Percentiles rank a stretch among this genome's conserved stretches.
Conservation (phyloP, 2,329 filamentous ascomycete species). For the Aureobasidium zeae region DNA sequence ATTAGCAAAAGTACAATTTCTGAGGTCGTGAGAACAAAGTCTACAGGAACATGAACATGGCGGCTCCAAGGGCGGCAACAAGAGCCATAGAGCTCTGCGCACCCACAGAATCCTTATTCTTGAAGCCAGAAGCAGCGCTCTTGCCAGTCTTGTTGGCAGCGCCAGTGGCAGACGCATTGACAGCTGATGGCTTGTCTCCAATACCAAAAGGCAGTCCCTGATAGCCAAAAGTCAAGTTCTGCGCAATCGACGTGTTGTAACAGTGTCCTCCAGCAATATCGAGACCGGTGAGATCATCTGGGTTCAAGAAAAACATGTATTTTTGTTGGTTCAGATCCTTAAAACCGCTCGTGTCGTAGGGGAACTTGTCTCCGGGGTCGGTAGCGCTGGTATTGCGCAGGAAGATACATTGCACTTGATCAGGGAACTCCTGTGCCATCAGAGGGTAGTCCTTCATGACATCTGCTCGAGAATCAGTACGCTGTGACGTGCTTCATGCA, state of each 20-base stretch:
- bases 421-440: conserved; percentile 56
- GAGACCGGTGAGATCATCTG: conserved; percentile 57
- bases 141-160: conserved; percentile 17
- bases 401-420: conserved; percentile 68
- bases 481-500: not conserved
- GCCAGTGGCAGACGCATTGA: conserved; percentile 19
- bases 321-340: conserved; percentile 52
- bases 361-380: conserved; percentile 57
- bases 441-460: conserved; percentile 35
- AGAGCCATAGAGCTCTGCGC: conserved; percentile 13
- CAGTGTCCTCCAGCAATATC: conserved; percentile 62
- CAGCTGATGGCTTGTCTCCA: conserved; percentile 8
- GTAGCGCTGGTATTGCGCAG: conserved; percentile 65
- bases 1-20: no score
- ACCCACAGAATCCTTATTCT: conserved; percentile 13
- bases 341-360: conserved; percentile 67
- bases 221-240: conserved; percentile 62
- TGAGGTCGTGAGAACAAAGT: conserved; percentile 1
- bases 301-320: conserved; percentile 73
- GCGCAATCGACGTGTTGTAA: conserved; percentile 52
- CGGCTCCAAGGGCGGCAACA: conserved; percentile 11
- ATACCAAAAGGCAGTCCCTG: conserved; percentile 40
- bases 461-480: not conserved
- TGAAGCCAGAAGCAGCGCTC: conserved; percentile 13
- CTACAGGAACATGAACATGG: conserved; percentile 16